Evolutionary conservation across 108 stramenopile genomes (phyloP).

Genomic region (Skeletonema tropicum): DNA sequence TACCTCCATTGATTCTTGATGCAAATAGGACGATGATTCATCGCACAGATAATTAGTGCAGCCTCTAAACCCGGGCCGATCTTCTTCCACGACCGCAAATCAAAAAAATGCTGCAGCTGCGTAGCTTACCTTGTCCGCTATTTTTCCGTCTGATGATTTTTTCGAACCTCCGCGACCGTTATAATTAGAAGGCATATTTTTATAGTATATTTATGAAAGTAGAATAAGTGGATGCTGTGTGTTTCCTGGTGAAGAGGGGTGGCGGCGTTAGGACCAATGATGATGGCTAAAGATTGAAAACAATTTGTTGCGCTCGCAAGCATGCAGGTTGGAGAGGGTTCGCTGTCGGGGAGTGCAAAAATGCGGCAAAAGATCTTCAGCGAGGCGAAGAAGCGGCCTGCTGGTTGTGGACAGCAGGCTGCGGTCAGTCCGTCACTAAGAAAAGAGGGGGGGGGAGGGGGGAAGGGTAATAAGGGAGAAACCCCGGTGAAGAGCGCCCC

Average conservation of each 20-base stretch:
- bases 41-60: neutral
- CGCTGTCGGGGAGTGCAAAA: neutral
- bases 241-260: constrained; percentile 4
- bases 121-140: constrained; percentile 50
- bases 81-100: neutral
- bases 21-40: neutral
- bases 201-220: constrained; percentile 15
- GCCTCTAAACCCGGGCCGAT: neutral
- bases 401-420: too few relatives aligned
- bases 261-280: constrained; percentile 1
- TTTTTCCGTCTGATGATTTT: constrained; percentile 42
- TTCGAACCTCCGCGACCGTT: constrained; percentile 25
- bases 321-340: neutral
- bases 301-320: too few relatives aligned
- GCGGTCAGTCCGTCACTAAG: too few relatives aligned
- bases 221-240: constrained; percentile 1
- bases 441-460: too few relatives aligned
- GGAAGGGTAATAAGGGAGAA: too few relatives aligned
- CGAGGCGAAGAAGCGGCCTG: too few relatives aligned
- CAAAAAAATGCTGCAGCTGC: neutral
- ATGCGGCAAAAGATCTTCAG: neutral
- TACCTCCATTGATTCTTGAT: neutral
- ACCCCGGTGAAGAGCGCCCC: too few relatives aligned
- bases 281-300: neutral
- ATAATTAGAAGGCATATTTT: constrained; percentile 33